Evolutionary conservation across 805 yeast species (phyloP).

Genomic region (Starmerella gropengiesseri): DNA sequence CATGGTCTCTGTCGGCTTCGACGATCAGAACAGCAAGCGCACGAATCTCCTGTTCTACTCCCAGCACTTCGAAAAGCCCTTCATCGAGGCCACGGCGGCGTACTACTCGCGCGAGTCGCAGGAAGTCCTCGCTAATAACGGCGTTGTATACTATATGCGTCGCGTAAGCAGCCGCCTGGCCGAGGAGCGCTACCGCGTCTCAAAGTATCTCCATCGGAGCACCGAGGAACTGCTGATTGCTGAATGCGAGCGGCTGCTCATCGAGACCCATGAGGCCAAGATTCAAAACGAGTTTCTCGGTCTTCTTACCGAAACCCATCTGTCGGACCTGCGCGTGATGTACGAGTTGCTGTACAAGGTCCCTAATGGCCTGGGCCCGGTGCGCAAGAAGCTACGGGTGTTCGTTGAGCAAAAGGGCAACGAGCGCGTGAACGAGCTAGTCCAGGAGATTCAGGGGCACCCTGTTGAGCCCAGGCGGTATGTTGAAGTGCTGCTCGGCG

Average conservation of each 20-base stretch:
- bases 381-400: constrained; percentile 59
- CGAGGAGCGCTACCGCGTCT: constrained; percentile 73
- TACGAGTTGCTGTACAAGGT: constrained; percentile 66
- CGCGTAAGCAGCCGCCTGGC: constrained; percentile 72
- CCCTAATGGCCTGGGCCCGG: constrained; percentile 64
- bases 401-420: constrained; percentile 61
- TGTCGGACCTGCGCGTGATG: constrained; percentile 66
- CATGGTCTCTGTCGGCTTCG: constrained; percentile 81
- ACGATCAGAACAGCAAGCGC: constrained; percentile 77
- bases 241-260: constrained; percentile 62
- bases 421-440: constrained; percentile 50
- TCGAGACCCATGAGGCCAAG: constrained; percentile 63
- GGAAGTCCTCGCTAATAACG: constrained; percentile 55
- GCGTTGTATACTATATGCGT: constrained; percentile 81
- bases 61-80: constrained; percentile 64
- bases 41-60: constrained; percentile 73
- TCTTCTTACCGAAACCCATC: constrained; percentile 63
- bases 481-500: constrained; percentile 61
- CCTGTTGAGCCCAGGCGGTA: constrained; percentile 63
- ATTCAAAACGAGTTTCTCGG: constrained; percentile 66
- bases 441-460: constrained; percentile 37
- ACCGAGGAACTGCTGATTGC: constrained; percentile 69
- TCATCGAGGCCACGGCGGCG: constrained; percentile 44
- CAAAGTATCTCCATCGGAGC: constrained; percentile 72
- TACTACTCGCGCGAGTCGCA: constrained; percentile 62